Evolutionary conservation across 2,329 filamentous ascomycete species (phyloP), one percentile per base, ranked within the genome.

Genomic region (Thermothelomyces thermophilus): DNA sequence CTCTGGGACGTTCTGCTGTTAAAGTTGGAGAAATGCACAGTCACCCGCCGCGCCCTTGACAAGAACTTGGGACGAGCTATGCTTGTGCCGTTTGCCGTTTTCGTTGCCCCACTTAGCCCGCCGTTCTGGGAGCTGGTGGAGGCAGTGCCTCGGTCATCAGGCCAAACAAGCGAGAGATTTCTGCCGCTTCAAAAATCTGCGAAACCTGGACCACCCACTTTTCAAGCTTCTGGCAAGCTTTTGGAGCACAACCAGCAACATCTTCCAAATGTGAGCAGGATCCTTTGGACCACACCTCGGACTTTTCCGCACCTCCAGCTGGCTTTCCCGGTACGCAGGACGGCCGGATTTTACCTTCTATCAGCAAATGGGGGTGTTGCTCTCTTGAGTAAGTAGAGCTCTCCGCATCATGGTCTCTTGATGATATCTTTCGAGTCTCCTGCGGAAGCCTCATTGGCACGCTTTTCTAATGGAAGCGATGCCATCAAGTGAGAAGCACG

Each of bases 371-470:
- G 55, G 57, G 57, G 35, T 28, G 48, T 45, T 31, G 16, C 26
- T 14, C 8, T 16, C 31, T 13, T 35, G 49, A 52, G 63, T 65
- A 56, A 58, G 62, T 59, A 16, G n/a, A 41, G n/a, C 10, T 30
- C 3, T 13, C 33, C 17, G n/a, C 20, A 41, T 39, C 5, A 26
- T 5, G 24, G 9, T 5, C 24, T n/a, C 5, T 26, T 26, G 24
- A 26, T 5, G 24, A 5, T 26, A 5, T 26, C 24, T 26, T 9
- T 5, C 5, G 24, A 26, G 24, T 26, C 24, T 9, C 5, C 24
- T 5, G 9, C 24, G 10, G 36, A 7, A 19, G 13, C 19, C 5
- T 24, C 17, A 20, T 7, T 7, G 11, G 7, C 42, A 14, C 24
- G 24, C 24, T 26, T 26, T n/a, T n/a, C 11, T n/a, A n/a, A 5